Evolutionary conservation across 2,329 filamentous ascomycete genomes (phyloP).

Genomic region (Phyllachora maydis): DNA sequence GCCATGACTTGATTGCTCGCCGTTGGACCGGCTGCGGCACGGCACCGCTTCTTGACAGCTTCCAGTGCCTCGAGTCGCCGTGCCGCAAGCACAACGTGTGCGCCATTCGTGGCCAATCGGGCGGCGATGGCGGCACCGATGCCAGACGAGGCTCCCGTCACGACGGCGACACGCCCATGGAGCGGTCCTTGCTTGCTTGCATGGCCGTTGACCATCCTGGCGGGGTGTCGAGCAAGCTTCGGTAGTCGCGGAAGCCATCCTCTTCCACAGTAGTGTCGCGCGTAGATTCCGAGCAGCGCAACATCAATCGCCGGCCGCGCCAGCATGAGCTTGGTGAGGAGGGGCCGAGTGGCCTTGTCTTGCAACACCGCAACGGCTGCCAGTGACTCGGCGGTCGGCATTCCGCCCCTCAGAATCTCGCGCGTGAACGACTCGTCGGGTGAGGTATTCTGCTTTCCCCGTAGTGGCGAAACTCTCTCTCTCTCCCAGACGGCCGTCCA

Average conservation of each 20-base stretch:
- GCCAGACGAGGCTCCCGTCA: slow-evolving; percentile 64
- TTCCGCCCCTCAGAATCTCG: slow-evolving; percentile 60
- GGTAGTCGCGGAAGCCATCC: slow-evolving; percentile 54
- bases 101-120: slow-evolving; percentile 49
- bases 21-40: slow-evolving; percentile 28
- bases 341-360: slow-evolving; percentile 44
- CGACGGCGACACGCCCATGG: slow-evolving; percentile 47
- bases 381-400: slow-evolving; percentile 56
- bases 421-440: slow-evolving; percentile 58
- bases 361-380: slow-evolving; percentile 53
- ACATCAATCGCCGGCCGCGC: slow-evolving; percentile 48
- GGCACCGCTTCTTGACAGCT: slow-evolving; percentile 38
- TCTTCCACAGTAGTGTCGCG: slow-evolving; percentile 60
- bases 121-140: slow-evolving; percentile 57
- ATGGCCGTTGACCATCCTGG: slow-evolving; percentile 9
- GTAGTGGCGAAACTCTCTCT: slow-evolving; percentile 40
- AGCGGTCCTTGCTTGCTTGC: slow-evolving; percentile 40
- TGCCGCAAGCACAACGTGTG: slow-evolving; percentile 50
- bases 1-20: slow-evolving; percentile 53
- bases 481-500: slow-evolving; percentile 59
- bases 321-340: slow-evolving; percentile 28
- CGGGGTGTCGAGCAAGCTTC: slow-evolving; percentile 14
- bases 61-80: slow-evolving; percentile 51
- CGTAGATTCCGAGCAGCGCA: slow-evolving; percentile 55
- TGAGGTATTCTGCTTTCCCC: too few relatives aligned